Percentiles rank a stretch among this genome's conserved stretches.
phyloP scores from a whole-genome alignment of 208 protist species.

The Perkinsela sp. region DNA sequence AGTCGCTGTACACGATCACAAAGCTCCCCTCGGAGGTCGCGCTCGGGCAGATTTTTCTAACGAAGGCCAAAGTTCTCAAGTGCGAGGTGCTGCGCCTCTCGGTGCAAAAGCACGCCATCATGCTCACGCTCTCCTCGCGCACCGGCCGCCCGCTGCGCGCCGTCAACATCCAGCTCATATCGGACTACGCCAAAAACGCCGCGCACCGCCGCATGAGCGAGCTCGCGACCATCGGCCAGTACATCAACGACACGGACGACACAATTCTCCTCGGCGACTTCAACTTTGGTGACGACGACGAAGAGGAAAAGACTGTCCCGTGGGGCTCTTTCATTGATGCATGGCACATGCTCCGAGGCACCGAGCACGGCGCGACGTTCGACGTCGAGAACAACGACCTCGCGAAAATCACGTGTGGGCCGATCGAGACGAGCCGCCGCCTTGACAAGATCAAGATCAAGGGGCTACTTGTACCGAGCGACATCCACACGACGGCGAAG shows the following conservation, averaged over 20 bases:
- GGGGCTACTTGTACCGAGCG: background rate
- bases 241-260: background rate
- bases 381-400: background rate
- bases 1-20: background rate
- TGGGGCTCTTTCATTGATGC: constrained; percentile 3
- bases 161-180: constrained; percentile 1
- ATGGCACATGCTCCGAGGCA: background rate
- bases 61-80: background rate
- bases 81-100: background rate
- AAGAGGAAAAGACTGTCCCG: background rate
- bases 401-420: background rate
- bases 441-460: background rate
- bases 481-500: background rate
- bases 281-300: constrained; percentile 2
- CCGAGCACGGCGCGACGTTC: background rate
- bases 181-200: constrained; percentile 2
- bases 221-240: background rate
- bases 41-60: background rate
- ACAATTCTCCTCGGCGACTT: constrained; percentile 2
- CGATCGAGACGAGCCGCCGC: background rate
- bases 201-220: background rate
- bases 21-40: background rate
- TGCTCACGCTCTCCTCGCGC: background rate
- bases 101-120: background rate
- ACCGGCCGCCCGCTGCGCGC: background rate